A percentile compares a stretch with the other conserved stretches of the same genome.
phyloP scores from a whole-genome alignment of 208 protist genomes.

The Acanthamoeba lugdunensis region DNA sequence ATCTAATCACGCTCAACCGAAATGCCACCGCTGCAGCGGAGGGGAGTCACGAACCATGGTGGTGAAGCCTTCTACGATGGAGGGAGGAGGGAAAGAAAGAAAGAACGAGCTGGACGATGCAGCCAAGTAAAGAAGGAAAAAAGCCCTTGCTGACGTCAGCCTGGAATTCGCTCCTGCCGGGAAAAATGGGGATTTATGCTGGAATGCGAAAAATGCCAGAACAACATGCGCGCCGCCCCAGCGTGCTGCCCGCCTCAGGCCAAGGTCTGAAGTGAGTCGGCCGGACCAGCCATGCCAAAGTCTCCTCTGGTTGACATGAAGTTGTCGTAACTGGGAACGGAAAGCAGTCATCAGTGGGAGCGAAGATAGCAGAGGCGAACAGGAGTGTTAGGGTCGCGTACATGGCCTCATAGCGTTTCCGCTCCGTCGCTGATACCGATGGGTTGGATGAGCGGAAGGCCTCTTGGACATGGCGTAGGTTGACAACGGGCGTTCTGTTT shows the following conservation, averaged over 20 bases:
- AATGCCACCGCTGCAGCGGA: background rate
- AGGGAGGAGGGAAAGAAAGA: constrained; percentile 50
- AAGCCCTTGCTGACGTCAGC: background rate
- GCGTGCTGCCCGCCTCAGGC: background rate
- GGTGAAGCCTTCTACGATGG: constrained; percentile 30
- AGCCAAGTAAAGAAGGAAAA: background rate
- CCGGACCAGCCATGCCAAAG: constrained; percentile 14
- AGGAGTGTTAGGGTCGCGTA: background rate
- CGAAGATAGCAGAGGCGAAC: background rate
- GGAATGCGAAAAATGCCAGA: background rate
- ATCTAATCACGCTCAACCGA: background rate
- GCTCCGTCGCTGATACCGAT: constrained; percentile 70
- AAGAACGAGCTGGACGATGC: background rate
- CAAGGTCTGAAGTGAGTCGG: background rate
- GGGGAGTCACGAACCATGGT: constrained; percentile 24
- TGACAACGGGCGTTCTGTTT: constrained; percentile 64
- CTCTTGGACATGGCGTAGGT: constrained; percentile 55
- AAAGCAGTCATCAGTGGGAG: background rate
- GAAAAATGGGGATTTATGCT: background rate
- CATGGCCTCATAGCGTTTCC: constrained; percentile 76
- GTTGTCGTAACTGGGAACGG: constrained; percentile 70
- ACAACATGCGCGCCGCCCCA: background rate
- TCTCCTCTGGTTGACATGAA: constrained; percentile 60
- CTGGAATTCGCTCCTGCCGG: background rate
- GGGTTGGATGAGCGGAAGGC: constrained; percentile 65